Conservation (phyloP, 2,329 filamentous ascomycete species). For the Paecilomyces variotii region DNA sequence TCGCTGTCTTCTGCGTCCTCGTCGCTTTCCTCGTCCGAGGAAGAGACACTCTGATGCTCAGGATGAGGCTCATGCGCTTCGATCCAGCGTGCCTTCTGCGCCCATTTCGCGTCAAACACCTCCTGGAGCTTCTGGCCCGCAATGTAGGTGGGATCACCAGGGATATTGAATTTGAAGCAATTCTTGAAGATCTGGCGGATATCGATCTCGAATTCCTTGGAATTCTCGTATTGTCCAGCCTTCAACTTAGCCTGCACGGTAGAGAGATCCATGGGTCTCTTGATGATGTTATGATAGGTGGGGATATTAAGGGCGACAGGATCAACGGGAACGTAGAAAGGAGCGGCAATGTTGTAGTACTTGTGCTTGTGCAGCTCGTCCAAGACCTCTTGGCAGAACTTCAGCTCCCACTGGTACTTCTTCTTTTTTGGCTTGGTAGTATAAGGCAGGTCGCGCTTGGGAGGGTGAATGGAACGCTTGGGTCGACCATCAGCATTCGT, state of each 20-base stretch:
- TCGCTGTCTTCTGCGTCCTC: slow-evolving; percentile 62
- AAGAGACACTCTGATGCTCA: slow-evolving; percentile 56
- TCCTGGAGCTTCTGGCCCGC: slow-evolving; percentile 66
- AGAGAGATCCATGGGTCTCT: slow-evolving; percentile 89
- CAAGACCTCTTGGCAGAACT: slow-evolving; percentile 78
- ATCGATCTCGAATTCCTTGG: slow-evolving; percentile 80
- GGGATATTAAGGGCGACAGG: slow-evolving; percentile 91
- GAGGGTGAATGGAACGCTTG: slow-evolving; percentile 88
- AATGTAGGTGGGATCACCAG: slow-evolving; percentile 63
- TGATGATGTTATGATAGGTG: slow-evolving; percentile 86
- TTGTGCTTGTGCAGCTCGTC: slow-evolving; percentile 69
- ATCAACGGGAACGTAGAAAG: slow-evolving; percentile 80
- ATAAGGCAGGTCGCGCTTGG: slow-evolving; percentile 90
- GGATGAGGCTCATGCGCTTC: slow-evolving; percentile 62
- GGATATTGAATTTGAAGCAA: slow-evolving; percentile 86
- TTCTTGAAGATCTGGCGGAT: slow-evolving; percentile 79
- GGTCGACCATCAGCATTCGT: slow-evolving; percentile 70
- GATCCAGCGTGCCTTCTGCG: slow-evolving; percentile 73
- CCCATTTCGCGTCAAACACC: slow-evolving; percentile 68
- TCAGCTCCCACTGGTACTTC: slow-evolving; percentile 80
- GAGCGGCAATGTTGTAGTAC: slow-evolving; percentile 58
- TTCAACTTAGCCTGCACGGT: slow-evolving; percentile 75
- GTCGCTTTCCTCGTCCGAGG: slow-evolving; percentile 61
- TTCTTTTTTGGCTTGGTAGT: slow-evolving; percentile 80
- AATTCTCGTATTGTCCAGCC: slow-evolving; percentile 67